Conservation (phyloP, 805 yeast genomes). For the Lipomyces orientalis region DNA sequence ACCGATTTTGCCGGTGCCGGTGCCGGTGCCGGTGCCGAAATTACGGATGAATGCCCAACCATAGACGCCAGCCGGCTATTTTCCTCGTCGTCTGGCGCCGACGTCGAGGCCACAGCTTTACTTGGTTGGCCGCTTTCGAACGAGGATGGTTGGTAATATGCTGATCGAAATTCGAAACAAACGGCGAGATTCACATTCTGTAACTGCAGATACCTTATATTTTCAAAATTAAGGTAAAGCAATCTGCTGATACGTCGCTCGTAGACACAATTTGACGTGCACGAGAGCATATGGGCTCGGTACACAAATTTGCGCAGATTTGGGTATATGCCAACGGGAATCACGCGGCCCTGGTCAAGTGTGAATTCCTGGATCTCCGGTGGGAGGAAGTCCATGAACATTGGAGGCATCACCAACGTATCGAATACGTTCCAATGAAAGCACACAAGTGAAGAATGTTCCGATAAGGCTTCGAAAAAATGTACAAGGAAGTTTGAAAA, state of each 20-base stretch:
- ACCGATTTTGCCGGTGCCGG: neutral
- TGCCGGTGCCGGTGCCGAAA: neutral
- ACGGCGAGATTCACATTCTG: conserved; percentile 33
- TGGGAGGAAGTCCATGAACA: conserved; percentile 32
- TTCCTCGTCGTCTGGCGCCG: neutral
- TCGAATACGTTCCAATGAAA: conserved; percentile 37
- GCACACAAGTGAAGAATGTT: conserved; percentile 7
- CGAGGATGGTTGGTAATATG: neutral
- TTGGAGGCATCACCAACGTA: conserved; percentile 30
- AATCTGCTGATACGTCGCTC: conserved; percentile 31
- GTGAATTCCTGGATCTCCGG: conserved; percentile 23
- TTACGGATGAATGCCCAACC: neutral
- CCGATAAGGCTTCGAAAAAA: conserved; percentile 20
- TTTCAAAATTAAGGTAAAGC: conserved; percentile 10
- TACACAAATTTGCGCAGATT: conserved; percentile 25
- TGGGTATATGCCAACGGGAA: conserved; percentile 21
- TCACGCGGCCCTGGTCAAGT: conserved; percentile 33
- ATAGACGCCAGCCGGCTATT: neutral
- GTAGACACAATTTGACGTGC: conserved; percentile 30
- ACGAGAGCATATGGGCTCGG: conserved; percentile 35
- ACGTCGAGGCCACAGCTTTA: neutral
- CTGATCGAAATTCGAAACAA: conserved; percentile 30
- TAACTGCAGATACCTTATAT: conserved; percentile 20
- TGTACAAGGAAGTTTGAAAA: conserved; percentile 26
- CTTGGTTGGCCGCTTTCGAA: neutral